Base-by-base conservation (phyloP, 2,329 filamentous ascomycete species). In the Aspergillus oerlinghausenensis region DNA sequence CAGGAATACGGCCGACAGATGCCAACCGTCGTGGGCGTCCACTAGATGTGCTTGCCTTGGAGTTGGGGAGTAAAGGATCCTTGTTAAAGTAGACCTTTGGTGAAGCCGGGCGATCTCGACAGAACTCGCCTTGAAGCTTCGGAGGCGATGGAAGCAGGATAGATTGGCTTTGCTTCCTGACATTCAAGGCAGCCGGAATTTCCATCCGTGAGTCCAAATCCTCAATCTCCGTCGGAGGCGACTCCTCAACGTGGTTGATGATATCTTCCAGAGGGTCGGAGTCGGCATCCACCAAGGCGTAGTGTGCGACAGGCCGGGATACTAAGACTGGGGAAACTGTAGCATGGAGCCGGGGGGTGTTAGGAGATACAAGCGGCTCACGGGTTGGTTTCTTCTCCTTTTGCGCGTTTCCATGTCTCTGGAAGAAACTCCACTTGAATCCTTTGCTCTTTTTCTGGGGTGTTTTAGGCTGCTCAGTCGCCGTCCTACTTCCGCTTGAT, bases 1-100 rank as follows among this genome's bases (percentile, higher is more conserved):
- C 86, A 8, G 92, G 92, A 52, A 96, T 96, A 17, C 92, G 85
- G 8, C 92, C 92, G 49, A 96, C 86, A 63, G 93, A 90, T 28
- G 87, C 85, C 19, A 96, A 77, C 55, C 92, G 83, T 67, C 85
- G 89, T 9, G 84, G 84, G 9, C 75, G 76, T 40, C 74, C 73
- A 35, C 68, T 55, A 61, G 70, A 50, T 23, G 53, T 53, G 49
- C 49, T 63, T 5, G 45, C 52, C 10, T 69, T 60, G 25, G 58
- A 55, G 17, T 58, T 61, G 11, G 55, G 17, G 8, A 51, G 47
- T 53, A 57, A 55, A 7, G 62, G 53, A 49, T 72, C 67, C 47
- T 64, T 69, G 42, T 70, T 70, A 35, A 75, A 71, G 55, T 73
- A 69, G 6, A 74, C 69, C 54, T 66, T 74, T 7, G 75, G 71